Conservation (phyloP, 1,284 basidiomycete species). For the Apiotrichum laibachii region DNA sequence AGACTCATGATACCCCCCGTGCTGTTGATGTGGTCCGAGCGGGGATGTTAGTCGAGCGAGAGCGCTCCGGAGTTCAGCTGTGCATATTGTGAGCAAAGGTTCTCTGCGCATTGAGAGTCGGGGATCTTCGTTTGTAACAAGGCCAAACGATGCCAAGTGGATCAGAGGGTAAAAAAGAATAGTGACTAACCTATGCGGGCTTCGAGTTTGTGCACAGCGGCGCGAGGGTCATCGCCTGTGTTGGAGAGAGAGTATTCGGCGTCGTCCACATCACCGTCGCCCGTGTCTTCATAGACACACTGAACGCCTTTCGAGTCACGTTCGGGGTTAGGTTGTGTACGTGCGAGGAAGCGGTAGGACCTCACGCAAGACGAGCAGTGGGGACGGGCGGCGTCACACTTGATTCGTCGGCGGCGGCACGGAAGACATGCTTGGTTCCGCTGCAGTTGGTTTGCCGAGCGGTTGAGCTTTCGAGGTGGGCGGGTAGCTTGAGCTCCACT, state of each 20-base stretch:
- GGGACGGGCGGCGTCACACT: constrained; percentile 23
- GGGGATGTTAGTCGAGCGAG: constrained; percentile 8
- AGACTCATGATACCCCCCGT: background rate
- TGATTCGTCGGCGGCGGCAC: constrained; percentile 23
- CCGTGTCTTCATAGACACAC: constrained; percentile 32
- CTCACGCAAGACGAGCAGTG: constrained; percentile 24
- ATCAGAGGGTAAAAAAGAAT: background rate
- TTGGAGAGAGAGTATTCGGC: background rate
- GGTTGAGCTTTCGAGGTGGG: constrained; percentile 24
- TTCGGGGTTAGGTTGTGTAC: constrained; percentile 36
- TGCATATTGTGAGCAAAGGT: constrained; percentile 7
- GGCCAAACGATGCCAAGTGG: background rate
- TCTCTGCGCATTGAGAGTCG: background rate
- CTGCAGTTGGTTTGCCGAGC: constrained; percentile 24
- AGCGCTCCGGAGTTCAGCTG: constrained; percentile 24
- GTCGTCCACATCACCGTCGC: constrained; percentile 1
- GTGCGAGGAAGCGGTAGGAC: constrained; percentile 20
- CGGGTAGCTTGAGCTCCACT: background rate
- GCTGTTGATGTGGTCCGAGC: background rate
- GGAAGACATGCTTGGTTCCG: constrained; percentile 27
- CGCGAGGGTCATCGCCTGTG: constrained; percentile 6
- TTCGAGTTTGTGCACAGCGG: constrained; percentile 30
- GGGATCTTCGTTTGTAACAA: too few species aligned
- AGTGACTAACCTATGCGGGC: constrained; percentile 36
- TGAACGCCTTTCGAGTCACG: constrained; percentile 38